Conservation (phyloP, 2,329 filamentous ascomycete genomes). For the Paraphoma sp. region DNA sequence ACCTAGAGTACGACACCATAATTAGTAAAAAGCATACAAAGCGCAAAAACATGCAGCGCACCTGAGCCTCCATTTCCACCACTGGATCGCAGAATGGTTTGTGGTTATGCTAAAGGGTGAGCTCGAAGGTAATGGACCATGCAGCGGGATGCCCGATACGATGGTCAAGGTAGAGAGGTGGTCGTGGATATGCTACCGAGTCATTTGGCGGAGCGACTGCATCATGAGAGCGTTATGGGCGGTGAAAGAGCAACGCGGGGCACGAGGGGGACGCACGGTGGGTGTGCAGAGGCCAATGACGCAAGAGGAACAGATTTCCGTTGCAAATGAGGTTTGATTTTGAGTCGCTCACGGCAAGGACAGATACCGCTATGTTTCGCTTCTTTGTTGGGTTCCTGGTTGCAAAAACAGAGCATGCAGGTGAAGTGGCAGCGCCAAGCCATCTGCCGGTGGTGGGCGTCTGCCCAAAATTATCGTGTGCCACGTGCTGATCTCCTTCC, state of each 20-base stretch:
- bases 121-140: conserved; percentile 21
- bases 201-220: conserved; percentile 41
- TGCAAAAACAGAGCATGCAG: conserved; percentile 19
- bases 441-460: conserved; percentile 18
- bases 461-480: conserved; percentile 21
- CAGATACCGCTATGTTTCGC: conserved; percentile 2
- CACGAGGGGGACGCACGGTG: conserved; percentile 33
- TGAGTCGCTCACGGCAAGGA: not conserved
- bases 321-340: not conserved
- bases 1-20: conserved; percentile 64
- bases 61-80: conserved; percentile 49
- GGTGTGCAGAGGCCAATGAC: conserved; percentile 17
- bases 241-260: conserved; percentile 43
- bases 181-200: conserved; percentile 41
- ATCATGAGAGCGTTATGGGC: conserved; percentile 44
- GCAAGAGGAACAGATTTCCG: conserved; percentile 4
- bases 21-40: not conserved
- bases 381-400: conserved; percentile 23
- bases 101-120: conserved; percentile 23
- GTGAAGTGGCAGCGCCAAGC: conserved; percentile 23
- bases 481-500: conserved; percentile 23
- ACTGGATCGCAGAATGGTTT: conserved; percentile 26
- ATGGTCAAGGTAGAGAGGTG: conserved; percentile 16
- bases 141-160: conserved; percentile 23
- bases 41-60: conserved; percentile 18